Evolutionary conservation across 129 eudicot genomes (phyloP).

Genomic region (Erigeron canadensis): DNA sequence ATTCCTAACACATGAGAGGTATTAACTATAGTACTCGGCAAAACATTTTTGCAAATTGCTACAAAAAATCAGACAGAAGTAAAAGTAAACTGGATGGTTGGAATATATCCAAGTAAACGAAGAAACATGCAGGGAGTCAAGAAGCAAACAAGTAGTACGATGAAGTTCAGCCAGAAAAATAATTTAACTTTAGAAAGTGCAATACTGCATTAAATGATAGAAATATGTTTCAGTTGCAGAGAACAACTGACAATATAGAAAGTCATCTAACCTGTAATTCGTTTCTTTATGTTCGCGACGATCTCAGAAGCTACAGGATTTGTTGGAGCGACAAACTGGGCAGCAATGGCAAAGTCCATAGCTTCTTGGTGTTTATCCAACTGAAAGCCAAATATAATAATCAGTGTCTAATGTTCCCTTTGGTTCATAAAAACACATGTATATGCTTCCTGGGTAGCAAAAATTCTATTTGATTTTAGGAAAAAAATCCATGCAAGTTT

Average conservation of each 20-base stretch:
- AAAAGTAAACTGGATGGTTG: no score
- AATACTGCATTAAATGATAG: not conserved
- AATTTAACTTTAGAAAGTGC: not conserved
- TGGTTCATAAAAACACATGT: not conserved
- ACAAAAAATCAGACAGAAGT: no score
- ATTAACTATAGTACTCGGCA: no score
- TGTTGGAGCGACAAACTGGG: slow-evolving; percentile 67
- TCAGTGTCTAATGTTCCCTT: not conserved
- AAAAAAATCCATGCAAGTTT: not conserved
- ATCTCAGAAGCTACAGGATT: slow-evolving; percentile 63
- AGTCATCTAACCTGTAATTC: slow-evolving; percentile 62
- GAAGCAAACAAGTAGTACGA: not conserved
- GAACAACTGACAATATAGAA: not conserved
- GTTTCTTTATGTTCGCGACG: slow-evolving; percentile 55
- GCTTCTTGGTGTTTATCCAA: slow-evolving; percentile 86
- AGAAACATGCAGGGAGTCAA: no score
- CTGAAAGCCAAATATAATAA: slow-evolving; percentile 38
- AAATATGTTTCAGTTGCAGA: not conserved
- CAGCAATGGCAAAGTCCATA: slow-evolving; percentile 69
- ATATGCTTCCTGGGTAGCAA: not conserved
- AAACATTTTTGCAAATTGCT: no score
- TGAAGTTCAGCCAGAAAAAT: not conserved
- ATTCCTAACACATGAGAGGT: no score
- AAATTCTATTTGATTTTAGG: not conserved
- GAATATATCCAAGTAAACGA: no score